These are phyloP conservation scores for Ogataea methanolica DNA, from an alignment of 805 yeast genomes.

Conservation along the genomic window DNA sequence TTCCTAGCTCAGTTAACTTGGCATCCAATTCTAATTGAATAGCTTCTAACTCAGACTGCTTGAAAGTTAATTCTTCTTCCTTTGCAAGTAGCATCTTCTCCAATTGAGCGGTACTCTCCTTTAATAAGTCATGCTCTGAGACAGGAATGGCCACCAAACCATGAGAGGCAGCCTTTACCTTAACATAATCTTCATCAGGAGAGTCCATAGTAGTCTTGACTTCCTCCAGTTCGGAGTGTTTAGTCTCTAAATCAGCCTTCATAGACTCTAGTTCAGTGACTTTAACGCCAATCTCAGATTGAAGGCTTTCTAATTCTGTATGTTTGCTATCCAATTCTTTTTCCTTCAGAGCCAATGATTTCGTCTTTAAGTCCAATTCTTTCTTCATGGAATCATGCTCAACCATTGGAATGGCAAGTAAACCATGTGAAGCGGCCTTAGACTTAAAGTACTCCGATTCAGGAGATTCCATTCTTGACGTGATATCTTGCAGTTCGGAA, in stretches of 20 bases:
- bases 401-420: constrained; percentile 5
- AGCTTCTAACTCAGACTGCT: background rate
- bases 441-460: constrained; percentile 1
- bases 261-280: constrained; percentile 3
- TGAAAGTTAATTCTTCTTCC: background rate
- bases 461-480: background rate
- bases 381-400: constrained; percentile 3
- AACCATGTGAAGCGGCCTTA: constrained; percentile 1
- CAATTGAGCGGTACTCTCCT: background rate
- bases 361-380: background rate
- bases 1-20: background rate
- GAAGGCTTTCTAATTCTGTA: background rate
- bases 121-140: constrained; percentile 8
- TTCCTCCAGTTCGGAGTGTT: background rate
- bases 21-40: background rate
- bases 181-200: constrained; percentile 6
- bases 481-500: background rate
- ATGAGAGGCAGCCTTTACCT: constrained; percentile 2
- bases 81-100: background rate
- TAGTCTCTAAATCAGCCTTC: background rate
- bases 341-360: background rate
- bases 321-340: background rate
- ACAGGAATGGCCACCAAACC: constrained; percentile 18
- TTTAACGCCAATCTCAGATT: constrained; percentile 1
- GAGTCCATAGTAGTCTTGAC: constrained; percentile 2